Evolutionary conservation across 2,329 filamentous ascomycete species (phyloP), one percentile per base, ranked within the genome.

Genomic region (Colletotrichum theobromicola): DNA sequence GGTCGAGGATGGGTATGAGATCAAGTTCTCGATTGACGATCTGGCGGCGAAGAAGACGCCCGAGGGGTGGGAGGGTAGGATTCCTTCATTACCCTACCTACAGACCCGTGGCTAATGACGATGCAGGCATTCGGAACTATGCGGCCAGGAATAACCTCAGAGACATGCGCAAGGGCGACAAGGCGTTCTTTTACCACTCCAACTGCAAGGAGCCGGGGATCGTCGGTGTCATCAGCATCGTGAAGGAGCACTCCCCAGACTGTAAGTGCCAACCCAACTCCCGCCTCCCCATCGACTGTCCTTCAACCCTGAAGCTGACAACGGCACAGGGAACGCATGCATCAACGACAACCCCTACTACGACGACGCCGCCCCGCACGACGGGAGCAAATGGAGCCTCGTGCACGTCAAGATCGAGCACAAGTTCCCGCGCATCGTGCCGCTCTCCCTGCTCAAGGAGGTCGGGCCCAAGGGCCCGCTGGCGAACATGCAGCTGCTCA

Each of bases 121-220:
- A 13, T 5, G 9, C 30, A 63, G 74, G 76, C 7, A 76, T 76
- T 21, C 75, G 75, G 2, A 74, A 76, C 16, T 76, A 77, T 4
- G 68, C 67, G 6, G 96, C 96, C 8, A 92, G 95, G 30, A 98
- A 98, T 80, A 95, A 98, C 82, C 93, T 99, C 85, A 91, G 94
- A 34, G 91, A 92, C 10, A 99, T 99, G 97, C 95, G 94, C 79
- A 92, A 93, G 70, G 96, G 96, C 65, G 97, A 99, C 81, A 88
- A 96, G 35, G 96, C 95, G 30, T 98, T 99, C 86, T 98, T 99
- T 86, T 98, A 98, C 82, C 96, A 98, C 84, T 98, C 94, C 61
- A 98, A 97, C 80, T 97, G 94, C 85, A 98, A 97, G 82, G 90
- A 93, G 28, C 95, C 96, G 0, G 96, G 94, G 4, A 95, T 98